Percentiles rank a stretch among this genome's conserved stretches.
These are phyloP conservation scores for Hypocreales sp. DNA, from an alignment of 2,329 filamentous ascomycete genomes.

Conservation along the genomic window DNA sequence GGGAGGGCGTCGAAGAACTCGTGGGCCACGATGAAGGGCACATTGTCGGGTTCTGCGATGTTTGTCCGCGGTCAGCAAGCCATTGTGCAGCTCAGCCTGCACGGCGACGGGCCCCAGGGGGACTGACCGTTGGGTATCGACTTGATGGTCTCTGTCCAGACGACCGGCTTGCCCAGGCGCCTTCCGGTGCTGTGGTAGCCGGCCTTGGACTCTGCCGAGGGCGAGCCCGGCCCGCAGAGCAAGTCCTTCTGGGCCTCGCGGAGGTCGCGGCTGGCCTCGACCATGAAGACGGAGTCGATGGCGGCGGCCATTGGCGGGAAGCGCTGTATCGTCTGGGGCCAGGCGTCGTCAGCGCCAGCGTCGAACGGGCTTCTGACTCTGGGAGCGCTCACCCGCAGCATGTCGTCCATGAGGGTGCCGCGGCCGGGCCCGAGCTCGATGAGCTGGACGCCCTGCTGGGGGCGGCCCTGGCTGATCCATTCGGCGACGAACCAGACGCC, in stretches of 20 bases:
- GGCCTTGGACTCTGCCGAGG: conserved; percentile 53
- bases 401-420: conserved; percentile 94
- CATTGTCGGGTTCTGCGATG: conserved; percentile 48
- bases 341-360: no score
- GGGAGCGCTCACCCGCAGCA: conserved; percentile 57
- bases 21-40: conserved; percentile 88
- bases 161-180: conserved; percentile 56
- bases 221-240: conserved; percentile 58
- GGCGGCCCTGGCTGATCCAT: conserved; percentile 83
- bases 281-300: conserved; percentile 80
- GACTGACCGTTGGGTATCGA: conserved; percentile 55
- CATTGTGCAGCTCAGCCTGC: no score
- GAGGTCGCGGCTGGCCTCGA: conserved; percentile 79
- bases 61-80: neutral
- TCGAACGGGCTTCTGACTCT: no score
- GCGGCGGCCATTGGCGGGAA: conserved; percentile 65
- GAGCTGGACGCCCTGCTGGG: conserved; percentile 60
- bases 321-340: conserved; percentile 63
- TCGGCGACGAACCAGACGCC: conserved; percentile 93
- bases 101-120: no score
- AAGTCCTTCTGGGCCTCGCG: conserved; percentile 64
- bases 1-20: conserved; percentile 98
- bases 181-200: conserved; percentile 65
- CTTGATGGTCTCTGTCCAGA: conserved; percentile 83
- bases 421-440: conserved; percentile 90